Base-by-base conservation (phyloP, 495 filamentous ascomycete genomes). In the Recurvomyces mirabilis region DNA sequence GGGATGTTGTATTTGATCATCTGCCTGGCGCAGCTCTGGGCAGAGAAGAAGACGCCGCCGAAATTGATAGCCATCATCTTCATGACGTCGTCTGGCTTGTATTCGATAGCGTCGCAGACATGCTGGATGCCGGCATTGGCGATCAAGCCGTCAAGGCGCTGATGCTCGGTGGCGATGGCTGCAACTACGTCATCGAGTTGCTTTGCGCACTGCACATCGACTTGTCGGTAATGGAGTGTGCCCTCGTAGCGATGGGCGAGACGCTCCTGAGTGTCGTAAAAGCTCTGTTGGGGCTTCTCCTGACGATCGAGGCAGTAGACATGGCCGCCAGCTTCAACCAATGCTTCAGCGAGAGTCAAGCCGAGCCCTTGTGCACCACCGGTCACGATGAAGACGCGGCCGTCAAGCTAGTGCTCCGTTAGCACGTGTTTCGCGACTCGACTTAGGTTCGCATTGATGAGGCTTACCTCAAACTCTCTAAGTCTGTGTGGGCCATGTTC, bases 51-150 rank as follows among this genome's bases (percentile, higher is more conserved):
- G 7, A 82, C 78, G 14, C 82, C 84, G 0, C 78, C 84, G 49
- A 84, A 79, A 54, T 88, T 88, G 41, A 84, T 69, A 36, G 75
- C 73, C 59, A 89, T 70, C 77, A 87, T 82, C 41, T 48, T 14
- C n/a, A 23, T 13, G 5, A 5, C 13, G 12, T 34, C 33, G 15
- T 23, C 9, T 11, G 10, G n/a, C 3, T 5, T 70, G 59, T 87
- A 84, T 28, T 85, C 78, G 18, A 80, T 56, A n/a, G 82, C 82
- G 0, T 78, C 66, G 11, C 68, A 77, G 40, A 84, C 71, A 52
- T 84, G 75, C 60, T 85, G 77, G 32, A 85, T 78, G 6, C 78
- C 82, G 1, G 84, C 83, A 2, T 81, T 82, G 0, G 83, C 83
- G n/a, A 88, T 68, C 26, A 85, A 59, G 2, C 83, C 84, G 53